Evolutionary conservation across 1,284 basidiomycete species (phyloP).

Genomic region (Ustilago bromivora): DNA sequence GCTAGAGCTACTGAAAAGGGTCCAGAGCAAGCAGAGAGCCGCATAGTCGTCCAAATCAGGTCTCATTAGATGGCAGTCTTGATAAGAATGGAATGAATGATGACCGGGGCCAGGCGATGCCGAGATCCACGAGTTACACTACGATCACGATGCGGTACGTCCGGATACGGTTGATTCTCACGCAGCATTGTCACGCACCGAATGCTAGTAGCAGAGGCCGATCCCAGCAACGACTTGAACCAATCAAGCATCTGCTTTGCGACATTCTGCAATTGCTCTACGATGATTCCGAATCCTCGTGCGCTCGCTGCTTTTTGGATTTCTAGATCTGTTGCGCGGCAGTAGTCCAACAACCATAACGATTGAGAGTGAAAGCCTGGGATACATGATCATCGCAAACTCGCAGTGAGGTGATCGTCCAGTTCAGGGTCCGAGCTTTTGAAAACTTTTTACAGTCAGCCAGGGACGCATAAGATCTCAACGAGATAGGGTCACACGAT

Average conservation of each 20-base stretch:
- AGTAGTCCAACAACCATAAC: too few species aligned
- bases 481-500: too few species aligned
- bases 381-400: too few species aligned
- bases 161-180: not conserved
- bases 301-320: too few species aligned
- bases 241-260: constrained; percentile 7
- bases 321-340: too few species aligned
- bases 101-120: not conserved
- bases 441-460: not conserved
- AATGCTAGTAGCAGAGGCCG: constrained; percentile 8
- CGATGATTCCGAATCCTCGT: not conserved
- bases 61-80: not conserved
- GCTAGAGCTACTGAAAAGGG: not conserved
- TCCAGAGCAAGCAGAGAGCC: not conserved
- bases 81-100: not conserved
- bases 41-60: not conserved
- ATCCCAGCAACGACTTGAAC: not conserved
- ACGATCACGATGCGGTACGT: too few species aligned
- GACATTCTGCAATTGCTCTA: not conserved
- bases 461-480: not conserved
- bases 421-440: not conserved
- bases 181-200: not conserved
- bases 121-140: not conserved
- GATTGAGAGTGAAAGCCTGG: too few species aligned
- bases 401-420: not conserved